These are phyloP conservation scores for Botryotinia globosa DNA, from an alignment of 2,329 filamentous ascomycete genomes.

Conservation along the genomic window DNA sequence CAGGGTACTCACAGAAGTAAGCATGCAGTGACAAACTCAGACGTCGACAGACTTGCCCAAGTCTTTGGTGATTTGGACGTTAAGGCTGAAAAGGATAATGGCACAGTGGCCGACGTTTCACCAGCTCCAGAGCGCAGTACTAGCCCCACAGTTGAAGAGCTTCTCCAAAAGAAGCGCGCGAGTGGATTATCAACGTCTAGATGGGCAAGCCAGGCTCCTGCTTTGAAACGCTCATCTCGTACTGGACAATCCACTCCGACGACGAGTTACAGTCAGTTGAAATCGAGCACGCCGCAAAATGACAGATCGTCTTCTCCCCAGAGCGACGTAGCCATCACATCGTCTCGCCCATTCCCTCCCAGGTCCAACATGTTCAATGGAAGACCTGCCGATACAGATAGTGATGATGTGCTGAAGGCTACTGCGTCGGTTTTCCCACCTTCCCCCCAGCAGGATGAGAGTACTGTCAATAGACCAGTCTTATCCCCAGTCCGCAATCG, in stretches of 20 bases:
- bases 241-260: not conserved
- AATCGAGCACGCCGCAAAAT: not conserved
- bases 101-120: not conserved
- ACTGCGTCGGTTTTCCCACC: conserved; percentile 15
- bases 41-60: not conserved
- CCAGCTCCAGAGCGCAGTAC: not conserved
- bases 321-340: not conserved
- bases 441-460: conserved; percentile 7
- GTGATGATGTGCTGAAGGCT: conserved; percentile 20
- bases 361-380: not conserved
- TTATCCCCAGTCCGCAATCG: conserved; percentile 22
- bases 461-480: conserved; percentile 8
- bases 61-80: not conserved
- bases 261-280: not conserved
- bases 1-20: not conserved
- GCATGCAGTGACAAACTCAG: conserved; percentile 2
- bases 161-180: conserved; percentile 3
- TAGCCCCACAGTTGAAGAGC: conserved; percentile 8
- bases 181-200: conserved; percentile 13
- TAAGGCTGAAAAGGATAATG: not conserved
- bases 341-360: not conserved
- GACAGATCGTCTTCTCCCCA: not conserved
- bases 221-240: not conserved
- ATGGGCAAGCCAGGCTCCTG: conserved; percentile 7
- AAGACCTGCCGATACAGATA: not conserved